Conservation (phyloP, 2,329 filamentous ascomycete species). For the Hymenoscyphus linearis region DNA sequence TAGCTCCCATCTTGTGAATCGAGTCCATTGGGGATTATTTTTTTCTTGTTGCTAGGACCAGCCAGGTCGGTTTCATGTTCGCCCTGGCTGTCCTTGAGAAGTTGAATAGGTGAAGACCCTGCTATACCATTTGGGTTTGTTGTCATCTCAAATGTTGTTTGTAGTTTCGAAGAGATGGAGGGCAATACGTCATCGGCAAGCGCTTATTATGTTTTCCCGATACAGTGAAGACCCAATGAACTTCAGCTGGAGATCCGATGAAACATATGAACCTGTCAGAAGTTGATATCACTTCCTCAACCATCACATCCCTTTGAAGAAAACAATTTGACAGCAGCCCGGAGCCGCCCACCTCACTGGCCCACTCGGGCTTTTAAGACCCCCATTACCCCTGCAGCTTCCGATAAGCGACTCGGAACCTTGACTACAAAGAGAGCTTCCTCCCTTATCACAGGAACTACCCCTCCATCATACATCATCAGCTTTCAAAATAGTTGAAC, state of each 20-base stretch:
- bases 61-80: neutral
- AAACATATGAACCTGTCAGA: neutral
- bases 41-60: slow-evolving; percentile 11
- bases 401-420: neutral
- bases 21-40: neutral
- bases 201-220: neutral
- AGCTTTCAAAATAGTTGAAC: neutral
- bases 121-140: neutral
- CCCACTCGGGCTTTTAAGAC: slow-evolving; percentile 8
- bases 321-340: neutral
- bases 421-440: neutral
- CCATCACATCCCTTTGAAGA: neutral
- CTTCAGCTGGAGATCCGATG: neutral
- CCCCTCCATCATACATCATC: neutral
- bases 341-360: neutral
- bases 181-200: neutral
- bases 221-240: neutral
- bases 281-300: neutral
- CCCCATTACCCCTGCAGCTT: neutral
- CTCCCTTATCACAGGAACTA: neutral
- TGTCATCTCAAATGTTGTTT: neutral
- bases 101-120: neutral
- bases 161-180: neutral
- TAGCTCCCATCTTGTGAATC: slow-evolving; percentile 9
- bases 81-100: neutral